Evolutionary conservation across 2,329 filamentous ascomycete genomes (phyloP), one percentile per base, ranked within the genome.

Genomic region (Emergomyces orientalis): DNA sequence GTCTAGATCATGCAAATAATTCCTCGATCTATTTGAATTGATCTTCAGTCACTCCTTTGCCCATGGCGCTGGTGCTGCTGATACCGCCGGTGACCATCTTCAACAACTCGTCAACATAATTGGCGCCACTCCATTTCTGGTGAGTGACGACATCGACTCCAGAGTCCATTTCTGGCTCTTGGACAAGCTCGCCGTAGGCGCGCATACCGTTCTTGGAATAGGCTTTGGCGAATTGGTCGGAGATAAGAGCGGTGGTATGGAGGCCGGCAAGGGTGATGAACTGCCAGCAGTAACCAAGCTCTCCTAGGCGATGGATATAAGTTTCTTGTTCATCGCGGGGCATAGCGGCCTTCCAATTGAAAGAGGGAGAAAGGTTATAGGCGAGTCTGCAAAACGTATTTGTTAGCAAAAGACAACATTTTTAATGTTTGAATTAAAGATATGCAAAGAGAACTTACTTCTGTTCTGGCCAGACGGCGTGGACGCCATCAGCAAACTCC

Each of bases 331-430:
- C 93, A 61, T 84, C 82, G 68, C 89, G 86, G 54, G 90, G 84
- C 92, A 97, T 97, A 71, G 93, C 94, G 63, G 91, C 84, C 82
- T 97, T 97, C 94, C 94, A 99, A 86, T 99, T 99, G 88, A 99
- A 99, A 3, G 91, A 96, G 37, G 94, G 94, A 0, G 91, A 97
- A 67, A 99, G 88, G 82, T 99, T 99, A 82, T 99, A 99, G 5
- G 94, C 89, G 64, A 99, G 88, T 76, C 90, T 94, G 68, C 13
- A 13, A 32, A 32, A 41, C 62, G n/a, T 47, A 43, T 13, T 59
- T 49, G 60, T 52, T 61, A 70, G 67, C 69, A 68, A 67, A 39
- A 41, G 43, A 39, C 14, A 45, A 59, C 41, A 32, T 32, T 34
- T 27, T 47, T 39, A 30, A 13, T 51, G 37, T 37, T 55, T 37